Conservation (phyloP, 2,329 filamentous ascomycete species). For the Calonectria ilicicola region DNA sequence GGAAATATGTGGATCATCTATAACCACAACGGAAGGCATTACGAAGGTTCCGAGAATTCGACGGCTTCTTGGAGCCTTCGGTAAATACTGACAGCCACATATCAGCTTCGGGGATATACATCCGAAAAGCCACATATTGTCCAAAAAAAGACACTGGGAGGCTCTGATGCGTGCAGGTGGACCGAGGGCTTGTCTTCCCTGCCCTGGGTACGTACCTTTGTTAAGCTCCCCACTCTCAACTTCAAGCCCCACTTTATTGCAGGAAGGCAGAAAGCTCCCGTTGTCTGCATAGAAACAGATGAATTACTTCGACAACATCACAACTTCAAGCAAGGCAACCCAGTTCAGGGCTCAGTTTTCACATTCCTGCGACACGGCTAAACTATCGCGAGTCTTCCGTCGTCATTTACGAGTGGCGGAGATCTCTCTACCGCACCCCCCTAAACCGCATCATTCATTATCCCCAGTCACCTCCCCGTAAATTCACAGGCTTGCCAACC, state of each 20-base stretch:
- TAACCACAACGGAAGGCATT: neutral
- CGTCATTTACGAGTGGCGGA: neutral
- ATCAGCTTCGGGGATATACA: conserved; percentile 4
- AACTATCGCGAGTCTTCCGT: neutral
- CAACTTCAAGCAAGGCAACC: conserved; percentile 10
- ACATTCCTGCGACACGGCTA: neutral
- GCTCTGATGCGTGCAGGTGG: neutral
- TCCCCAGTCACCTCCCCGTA: conserved; percentile 11
- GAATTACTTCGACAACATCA: conserved; percentile 25
- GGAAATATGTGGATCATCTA: neutral
- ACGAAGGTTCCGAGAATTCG: conserved; percentile 14
- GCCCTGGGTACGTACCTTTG: conserved; percentile 2
- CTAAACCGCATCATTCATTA: neutral
- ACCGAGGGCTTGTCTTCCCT: neutral
- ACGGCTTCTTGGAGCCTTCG: conserved; percentile 8
- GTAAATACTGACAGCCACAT: conserved; percentile 6
- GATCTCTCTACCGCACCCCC: neutral
- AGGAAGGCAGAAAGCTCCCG: conserved; percentile 14
- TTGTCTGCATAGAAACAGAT: conserved; percentile 16
- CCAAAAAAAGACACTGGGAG: neutral
- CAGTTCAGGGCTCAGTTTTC: neutral
- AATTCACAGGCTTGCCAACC: conserved; percentile 10
- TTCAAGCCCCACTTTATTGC: conserved; percentile 15
- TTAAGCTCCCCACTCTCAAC: conserved; percentile 17
- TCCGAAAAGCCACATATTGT: conserved; percentile 20